phyloP scores from a whole-genome alignment of 2,329 filamentous ascomycete genomes.

The Magnaporthiopsis poae region DNA sequence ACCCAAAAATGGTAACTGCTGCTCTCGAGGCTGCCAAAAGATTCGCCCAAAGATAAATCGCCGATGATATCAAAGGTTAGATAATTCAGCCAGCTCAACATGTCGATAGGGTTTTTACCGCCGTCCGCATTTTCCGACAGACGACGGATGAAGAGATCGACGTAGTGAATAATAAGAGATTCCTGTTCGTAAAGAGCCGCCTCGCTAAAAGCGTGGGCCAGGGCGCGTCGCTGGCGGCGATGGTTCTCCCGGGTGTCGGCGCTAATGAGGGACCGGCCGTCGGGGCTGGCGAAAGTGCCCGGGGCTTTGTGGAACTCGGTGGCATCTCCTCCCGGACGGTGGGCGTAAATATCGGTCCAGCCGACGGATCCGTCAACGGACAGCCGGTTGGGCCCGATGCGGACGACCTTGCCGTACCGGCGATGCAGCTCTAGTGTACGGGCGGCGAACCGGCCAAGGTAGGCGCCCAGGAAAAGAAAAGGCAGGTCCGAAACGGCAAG shows the following conservation, averaged over 20 bases:
- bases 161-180: conserved; percentile 14
- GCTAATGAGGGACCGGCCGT: background rate
- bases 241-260: conserved; percentile 22
- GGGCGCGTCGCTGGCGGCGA: conserved; percentile 14
- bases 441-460: background rate
- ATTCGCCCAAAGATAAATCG: conserved; percentile 14
- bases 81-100: conserved; percentile 19
- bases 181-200: conserved; percentile 18
- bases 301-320: background rate
- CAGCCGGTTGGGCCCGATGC: background rate
- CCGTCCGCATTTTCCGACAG: conserved; percentile 12
- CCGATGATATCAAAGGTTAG: conserved; percentile 15
- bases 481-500: background rate
- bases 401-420: background rate
- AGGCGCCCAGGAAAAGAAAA: rapidly evolving
- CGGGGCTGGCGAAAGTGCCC: too few species aligned
- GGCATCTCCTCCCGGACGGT: background rate
- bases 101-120: conserved; percentile 14
- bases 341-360: background rate
- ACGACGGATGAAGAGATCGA: conserved; percentile 13
- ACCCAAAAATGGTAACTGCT: background rate
- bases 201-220: conserved; percentile 20
- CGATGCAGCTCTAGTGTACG: background rate
- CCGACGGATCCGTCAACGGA: background rate
- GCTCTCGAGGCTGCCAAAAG: conserved; percentile 12